Percentiles rank a stretch among this genome's conserved stretches.
Conservation (phyloP, 2,329 filamentous ascomycete species). For the Phialophora verrucosa region DNA sequence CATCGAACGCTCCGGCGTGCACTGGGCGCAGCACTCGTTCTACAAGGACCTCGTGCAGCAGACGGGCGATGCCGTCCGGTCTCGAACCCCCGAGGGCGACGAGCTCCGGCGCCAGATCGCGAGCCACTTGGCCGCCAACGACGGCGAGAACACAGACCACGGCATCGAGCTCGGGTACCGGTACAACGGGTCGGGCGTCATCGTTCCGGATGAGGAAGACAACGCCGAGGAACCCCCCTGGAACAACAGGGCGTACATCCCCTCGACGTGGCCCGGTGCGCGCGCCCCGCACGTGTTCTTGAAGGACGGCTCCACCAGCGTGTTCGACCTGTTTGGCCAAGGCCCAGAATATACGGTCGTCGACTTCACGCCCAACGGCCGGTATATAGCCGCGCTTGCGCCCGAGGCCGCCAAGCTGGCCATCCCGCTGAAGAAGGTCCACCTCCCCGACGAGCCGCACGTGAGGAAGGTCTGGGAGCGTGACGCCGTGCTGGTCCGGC, state of each 20-base stretch:
- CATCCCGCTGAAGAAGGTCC: slow-evolving; percentile 36
- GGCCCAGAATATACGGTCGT: slow-evolving; percentile 33
- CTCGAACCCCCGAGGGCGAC: slow-evolving; percentile 13
- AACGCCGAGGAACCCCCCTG: slow-evolving; percentile 29
- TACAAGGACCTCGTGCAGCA: slow-evolving; percentile 16
- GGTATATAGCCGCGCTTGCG: slow-evolving; percentile 16
- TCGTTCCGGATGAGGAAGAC: slow-evolving; percentile 30
- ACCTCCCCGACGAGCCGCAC: slow-evolving; percentile 36
- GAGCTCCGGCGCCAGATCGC: slow-evolving; percentile 15
- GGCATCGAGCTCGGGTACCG: slow-evolving; percentile 41
- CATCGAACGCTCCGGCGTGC: slow-evolving; percentile 39
- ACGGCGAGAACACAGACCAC: slow-evolving; percentile 35
- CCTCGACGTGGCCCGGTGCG: slow-evolving; percentile 43
- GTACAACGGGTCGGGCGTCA: slow-evolving; percentile 34
- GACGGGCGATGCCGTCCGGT: slow-evolving; percentile 10
- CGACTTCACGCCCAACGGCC: slow-evolving; percentile 31
- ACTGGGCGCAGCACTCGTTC: slow-evolving; percentile 18
- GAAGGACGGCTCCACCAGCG: slow-evolving; percentile 40
- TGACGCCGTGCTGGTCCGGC: slow-evolving; percentile 41
- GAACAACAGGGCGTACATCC: slow-evolving; percentile 36
- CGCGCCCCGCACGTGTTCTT: slow-evolving; percentile 45
- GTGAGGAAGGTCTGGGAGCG: slow-evolving; percentile 39
- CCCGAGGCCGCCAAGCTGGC: slow-evolving; percentile 11
- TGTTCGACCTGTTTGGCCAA: slow-evolving; percentile 39
- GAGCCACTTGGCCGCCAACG: slow-evolving; percentile 6